Conservation (phyloP, 1,284 basidiomycete genomes). For the Stygiomarasmius scandens region DNA sequence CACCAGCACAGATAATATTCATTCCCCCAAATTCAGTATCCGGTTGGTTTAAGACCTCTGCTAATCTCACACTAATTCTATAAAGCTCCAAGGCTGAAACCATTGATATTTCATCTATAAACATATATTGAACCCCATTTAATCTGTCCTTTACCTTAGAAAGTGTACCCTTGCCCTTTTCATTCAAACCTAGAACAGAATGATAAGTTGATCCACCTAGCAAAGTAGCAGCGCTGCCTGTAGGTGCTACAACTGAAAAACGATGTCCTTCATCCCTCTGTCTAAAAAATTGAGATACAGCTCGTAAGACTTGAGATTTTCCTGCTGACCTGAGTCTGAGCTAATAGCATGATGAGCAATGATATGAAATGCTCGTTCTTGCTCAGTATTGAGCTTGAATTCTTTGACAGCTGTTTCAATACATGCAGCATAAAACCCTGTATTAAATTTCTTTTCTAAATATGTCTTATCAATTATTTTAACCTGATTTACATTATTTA, state of each 20-base stretch:
- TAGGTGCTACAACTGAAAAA: conserved; percentile 37
- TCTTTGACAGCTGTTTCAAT: conserved; percentile 10
- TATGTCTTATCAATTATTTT: conserved; percentile 18
- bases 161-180: not conserved
- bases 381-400: conserved; percentile 29
- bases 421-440: too few relatives aligned
- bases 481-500: not conserved
- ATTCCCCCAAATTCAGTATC: conserved; percentile 22
- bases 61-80: conserved; percentile 18
- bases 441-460: conserved; percentile 5
- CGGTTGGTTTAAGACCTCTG: conserved; percentile 5
- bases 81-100: conserved; percentile 23
- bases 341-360: conserved; percentile 26
- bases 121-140: conserved; percentile 27
- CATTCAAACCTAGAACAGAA: conserved; percentile 25
- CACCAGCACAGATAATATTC: conserved; percentile 28
- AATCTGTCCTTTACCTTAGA: conserved; percentile 4
- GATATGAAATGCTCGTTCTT: conserved; percentile 30
- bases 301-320: conserved; percentile 45
- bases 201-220: conserved; percentile 33
- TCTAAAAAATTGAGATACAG: conserved; percentile 32
- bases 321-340: conserved; percentile 24
- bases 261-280: conserved; percentile 23
- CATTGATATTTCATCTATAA: conserved; percentile 34
- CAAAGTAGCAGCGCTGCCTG: conserved; percentile 30